These are phyloP conservation scores for Ophiocordyceps australis DNA, from an alignment of 2,329 filamentous ascomycete species.

Conservation along the genomic window DNA sequence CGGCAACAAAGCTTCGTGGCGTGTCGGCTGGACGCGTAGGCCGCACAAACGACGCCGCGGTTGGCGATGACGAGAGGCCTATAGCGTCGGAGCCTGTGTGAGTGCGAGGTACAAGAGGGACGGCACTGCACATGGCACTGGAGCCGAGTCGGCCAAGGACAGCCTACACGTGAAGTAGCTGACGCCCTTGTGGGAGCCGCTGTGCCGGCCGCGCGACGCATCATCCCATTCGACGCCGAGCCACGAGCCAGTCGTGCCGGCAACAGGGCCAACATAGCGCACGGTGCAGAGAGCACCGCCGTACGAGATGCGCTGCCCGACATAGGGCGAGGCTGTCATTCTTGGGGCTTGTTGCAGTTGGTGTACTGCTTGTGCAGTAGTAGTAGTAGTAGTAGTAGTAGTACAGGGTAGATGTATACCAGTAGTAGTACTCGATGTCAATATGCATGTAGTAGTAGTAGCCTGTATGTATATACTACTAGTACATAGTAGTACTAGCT, in stretches of 20 bases:
- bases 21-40: slow-evolving; percentile 52
- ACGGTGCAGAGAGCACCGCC: slow-evolving; percentile 66
- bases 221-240: slow-evolving; percentile 97
- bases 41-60: slow-evolving; percentile 73
- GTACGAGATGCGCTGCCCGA: slow-evolving; percentile 68
- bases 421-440: no score
- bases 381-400: no score
- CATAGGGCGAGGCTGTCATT: slow-evolving; percentile 22
- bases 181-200: slow-evolving; percentile 62
- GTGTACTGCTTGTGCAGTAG: no score
- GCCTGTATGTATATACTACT: no score
- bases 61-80: slow-evolving; percentile 45
- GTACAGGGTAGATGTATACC: no score
- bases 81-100: not conserved
- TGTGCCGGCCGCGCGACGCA: slow-evolving; percentile 68
- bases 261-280: slow-evolving; percentile 61
- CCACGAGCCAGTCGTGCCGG: slow-evolving; percentile 64
- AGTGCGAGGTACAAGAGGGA: no score
- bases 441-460: no score
- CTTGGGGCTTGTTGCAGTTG: no score
- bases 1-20: slow-evolving; percentile 58
- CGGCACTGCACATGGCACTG: no score
- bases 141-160: not conserved
- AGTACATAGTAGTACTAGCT: no score
- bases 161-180: slow-evolving; percentile 65